Base-by-base conservation (phyloP, 345 rosid genomes). In the Eucalyptus leucophloia region DNA sequence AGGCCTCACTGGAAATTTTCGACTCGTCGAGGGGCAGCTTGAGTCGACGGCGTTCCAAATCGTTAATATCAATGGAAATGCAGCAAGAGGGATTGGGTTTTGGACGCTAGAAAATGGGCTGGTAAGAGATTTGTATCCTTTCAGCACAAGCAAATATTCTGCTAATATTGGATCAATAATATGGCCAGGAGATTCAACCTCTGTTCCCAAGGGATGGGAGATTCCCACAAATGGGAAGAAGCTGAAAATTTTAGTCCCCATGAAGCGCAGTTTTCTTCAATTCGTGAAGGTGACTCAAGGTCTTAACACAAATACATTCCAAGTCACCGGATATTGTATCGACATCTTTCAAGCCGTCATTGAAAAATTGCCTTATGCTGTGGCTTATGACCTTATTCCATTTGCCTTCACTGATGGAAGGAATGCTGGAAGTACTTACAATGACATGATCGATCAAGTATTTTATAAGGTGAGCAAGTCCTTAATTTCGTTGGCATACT, bases 251-350 rank as follows among this genome's bases (percentile, higher is more conserved):
- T 69, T 69, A 34, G 81, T 69, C 19, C 81, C 81, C 23, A 0
- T 32, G 12, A 69, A 9, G 4, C 0, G 5, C 3, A 5, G 80
- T 4, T 69, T 5, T 0, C 0, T 2, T 32, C 81, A 9, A 69
- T 69, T 69, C 0, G 4, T 69, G 42, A 69, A 0, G 0, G 42
- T 32, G 81, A 32, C 24, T 32, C 12, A 3, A 32, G 81, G 9
- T 69, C 23, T 0, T 17, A 32, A 1, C 24, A 32, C 12, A 18
- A 69, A 69, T 5, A 17, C 81, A 69, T 9, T 18, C 42, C 13
- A 69, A 69, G 12, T 69, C 24, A 69, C 81, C 2, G 42, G 81
- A 9, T 69, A 69, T 0, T 69, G 81, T 1, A 69, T 69, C 2
- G 24, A 69, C 24, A 69, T 69, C 23, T 69, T 69, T 32, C 40